phyloP scores from a whole-genome alignment of 345 rosid species.

The Microthlaspi erraticum region DNA sequence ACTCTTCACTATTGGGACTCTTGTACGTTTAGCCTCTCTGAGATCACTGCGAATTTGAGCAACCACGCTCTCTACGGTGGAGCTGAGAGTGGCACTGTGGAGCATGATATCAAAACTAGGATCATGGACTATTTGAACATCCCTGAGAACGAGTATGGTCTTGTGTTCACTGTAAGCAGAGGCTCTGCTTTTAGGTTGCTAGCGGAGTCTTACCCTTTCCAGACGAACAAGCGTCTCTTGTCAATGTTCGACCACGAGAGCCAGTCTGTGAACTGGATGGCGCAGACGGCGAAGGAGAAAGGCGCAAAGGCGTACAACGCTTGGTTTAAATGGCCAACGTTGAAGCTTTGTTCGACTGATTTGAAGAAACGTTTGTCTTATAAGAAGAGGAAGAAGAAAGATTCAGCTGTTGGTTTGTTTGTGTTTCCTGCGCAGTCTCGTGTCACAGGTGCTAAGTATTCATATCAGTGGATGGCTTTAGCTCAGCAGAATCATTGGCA shows the following conservation, averaged over 20 bases:
- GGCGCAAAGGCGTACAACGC: constrained; percentile 84
- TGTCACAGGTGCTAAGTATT: constrained; percentile 92
- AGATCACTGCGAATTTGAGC: constrained; percentile 85
- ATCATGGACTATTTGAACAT: constrained; percentile 87
- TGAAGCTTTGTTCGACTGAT: constrained; percentile 86
- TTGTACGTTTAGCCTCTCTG: constrained; percentile 74
- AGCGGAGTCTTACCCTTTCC: constrained; percentile 85
- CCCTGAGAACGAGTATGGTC: constrained; percentile 86
- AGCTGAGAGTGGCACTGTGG: constrained; percentile 76
- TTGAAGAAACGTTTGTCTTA: constrained; percentile 70
- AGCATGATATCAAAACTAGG: constrained; percentile 77
- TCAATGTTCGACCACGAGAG: constrained; percentile 96
- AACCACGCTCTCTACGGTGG: constrained; percentile 87
- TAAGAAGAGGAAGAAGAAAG: constrained; percentile 84
- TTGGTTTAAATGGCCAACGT: constrained; percentile 89
- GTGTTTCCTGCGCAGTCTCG: constrained; percentile 98
- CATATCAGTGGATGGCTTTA: constrained; percentile 98
- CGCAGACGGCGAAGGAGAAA: constrained; percentile 80
- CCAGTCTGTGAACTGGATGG: constrained; percentile 93
- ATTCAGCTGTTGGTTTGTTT: constrained; percentile 79
- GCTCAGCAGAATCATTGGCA: constrained; percentile 99
- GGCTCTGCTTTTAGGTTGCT: constrained; percentile 87
- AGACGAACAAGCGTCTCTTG: constrained; percentile 66
- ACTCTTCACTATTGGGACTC: constrained; percentile 75
- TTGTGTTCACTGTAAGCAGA: constrained; percentile 86